These are phyloP conservation scores for Ananas comosus DNA, from an alignment of 176 grass and related monocot genomes.

Conservation along the genomic window DNA sequence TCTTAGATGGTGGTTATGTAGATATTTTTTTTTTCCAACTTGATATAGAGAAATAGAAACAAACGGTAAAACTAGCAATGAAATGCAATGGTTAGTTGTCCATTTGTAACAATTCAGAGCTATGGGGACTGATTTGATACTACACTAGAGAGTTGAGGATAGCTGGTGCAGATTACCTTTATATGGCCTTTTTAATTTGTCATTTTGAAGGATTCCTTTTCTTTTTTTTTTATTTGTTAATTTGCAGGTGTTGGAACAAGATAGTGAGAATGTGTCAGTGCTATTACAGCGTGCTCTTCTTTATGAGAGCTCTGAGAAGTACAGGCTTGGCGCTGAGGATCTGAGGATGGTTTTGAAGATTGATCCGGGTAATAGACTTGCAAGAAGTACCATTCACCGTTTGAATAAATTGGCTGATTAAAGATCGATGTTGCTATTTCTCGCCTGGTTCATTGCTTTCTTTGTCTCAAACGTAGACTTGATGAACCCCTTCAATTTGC, in stretches of 20 bases:
- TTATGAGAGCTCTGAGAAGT: constrained; percentile 94
- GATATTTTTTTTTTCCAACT: too few species aligned
- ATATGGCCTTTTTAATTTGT: not conserved
- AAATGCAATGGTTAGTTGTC: too few species aligned
- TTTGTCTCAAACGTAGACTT: constrained; percentile 20
- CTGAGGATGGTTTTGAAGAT: constrained; percentile 96
- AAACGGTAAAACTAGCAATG: too few species aligned
- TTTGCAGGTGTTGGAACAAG: constrained; percentile 67
- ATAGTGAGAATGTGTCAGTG: constrained; percentile 67
- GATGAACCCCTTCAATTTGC: constrained; percentile 25
- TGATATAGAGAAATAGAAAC: too few species aligned
- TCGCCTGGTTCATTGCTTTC: constrained; percentile 20
- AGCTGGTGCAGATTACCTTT: not conserved
- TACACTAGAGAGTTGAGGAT: too few species aligned
- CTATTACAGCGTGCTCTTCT: constrained; percentile 85
- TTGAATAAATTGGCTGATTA: constrained; percentile 95
- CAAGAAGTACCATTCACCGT: constrained; percentile 90
- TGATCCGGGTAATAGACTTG: constrained; percentile 80
- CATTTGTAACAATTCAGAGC: too few species aligned
- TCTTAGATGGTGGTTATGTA: too few species aligned
- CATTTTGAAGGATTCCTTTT: not conserved
- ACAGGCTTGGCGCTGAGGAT: constrained; percentile 88
- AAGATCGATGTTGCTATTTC: constrained; percentile 28
- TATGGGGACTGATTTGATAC: too few species aligned
- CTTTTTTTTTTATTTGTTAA: not conserved